phyloP scores from a whole-genome alignment of 345 rosid species.

The Cochlearia excelsa region DNA sequence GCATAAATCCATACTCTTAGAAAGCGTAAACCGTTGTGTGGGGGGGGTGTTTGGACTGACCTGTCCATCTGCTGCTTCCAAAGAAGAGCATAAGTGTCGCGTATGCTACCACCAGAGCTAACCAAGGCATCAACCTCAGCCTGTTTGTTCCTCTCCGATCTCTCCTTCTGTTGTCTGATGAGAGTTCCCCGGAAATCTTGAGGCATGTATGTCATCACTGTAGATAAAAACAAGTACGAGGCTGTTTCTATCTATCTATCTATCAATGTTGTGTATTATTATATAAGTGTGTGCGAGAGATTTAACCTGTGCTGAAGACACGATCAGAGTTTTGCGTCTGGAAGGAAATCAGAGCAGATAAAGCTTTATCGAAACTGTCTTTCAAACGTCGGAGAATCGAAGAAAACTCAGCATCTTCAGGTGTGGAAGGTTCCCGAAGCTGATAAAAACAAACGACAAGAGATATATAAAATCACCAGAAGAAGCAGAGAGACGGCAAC shows the following conservation, averaged over 20 bases:
- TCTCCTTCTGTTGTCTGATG: conserved; percentile 81
- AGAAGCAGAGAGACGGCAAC: conserved; percentile 2
- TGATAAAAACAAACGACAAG: conserved; percentile 32
- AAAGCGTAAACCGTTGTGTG: background rate
- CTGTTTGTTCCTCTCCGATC: conserved; percentile 98
- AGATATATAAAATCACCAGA: conserved; percentile 3
- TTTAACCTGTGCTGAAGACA: conserved; percentile 73
- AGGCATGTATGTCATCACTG: conserved; percentile 99
- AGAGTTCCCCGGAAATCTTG: conserved; percentile 96
- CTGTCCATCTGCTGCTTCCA: conserved; percentile 99
- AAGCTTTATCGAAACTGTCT: conserved; percentile 42
- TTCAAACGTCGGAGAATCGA: conserved; percentile 37
- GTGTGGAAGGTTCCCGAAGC: conserved; percentile 62
- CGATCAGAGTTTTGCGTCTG: conserved; percentile 79
- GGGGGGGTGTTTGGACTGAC: conserved; percentile 35
- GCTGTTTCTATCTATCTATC: background rate
- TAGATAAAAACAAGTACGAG: conserved; percentile 5
- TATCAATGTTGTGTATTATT: too few species aligned
- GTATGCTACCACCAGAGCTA: conserved; percentile 78
- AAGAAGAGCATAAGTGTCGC: conserved; percentile 69
- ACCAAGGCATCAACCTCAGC: conserved; percentile 83
- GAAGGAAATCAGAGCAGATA: conserved; percentile 57
- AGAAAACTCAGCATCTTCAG: conserved; percentile 52
- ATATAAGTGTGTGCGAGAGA: background rate
- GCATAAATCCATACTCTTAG: conserved; percentile 14